A percentile compares a stretch with the other conserved stretches of the same genome.
Evolutionary conservation across 148 eudicot species (phyloP).

Genomic region (Diospyros kaki): DNA sequence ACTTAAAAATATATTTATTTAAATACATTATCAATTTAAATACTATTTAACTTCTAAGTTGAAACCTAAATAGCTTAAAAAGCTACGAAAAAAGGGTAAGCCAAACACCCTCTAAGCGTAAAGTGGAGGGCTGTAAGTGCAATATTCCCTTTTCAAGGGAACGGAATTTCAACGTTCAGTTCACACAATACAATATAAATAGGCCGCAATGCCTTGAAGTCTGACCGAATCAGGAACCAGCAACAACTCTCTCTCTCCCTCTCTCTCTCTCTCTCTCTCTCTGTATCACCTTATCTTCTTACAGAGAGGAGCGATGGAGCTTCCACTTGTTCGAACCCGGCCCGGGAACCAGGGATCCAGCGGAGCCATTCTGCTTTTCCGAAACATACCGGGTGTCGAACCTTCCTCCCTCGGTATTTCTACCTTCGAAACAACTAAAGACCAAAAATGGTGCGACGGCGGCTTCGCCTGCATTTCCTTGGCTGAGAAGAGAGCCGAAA

Average conservation of each 20-base stretch:
- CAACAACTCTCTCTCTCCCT: not conserved
- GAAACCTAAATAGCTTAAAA: too few relatives aligned
- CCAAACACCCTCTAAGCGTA: too few relatives aligned
- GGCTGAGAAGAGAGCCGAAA: conserved; percentile 30
- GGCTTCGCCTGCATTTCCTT: conserved; percentile 48
- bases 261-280: not conserved
- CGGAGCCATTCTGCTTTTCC: conserved; percentile 22
- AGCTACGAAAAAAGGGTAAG: too few relatives aligned
- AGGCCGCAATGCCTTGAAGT: not conserved
- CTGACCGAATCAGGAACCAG: not conserved
- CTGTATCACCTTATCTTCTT: not conserved
- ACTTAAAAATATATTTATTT: too few relatives aligned
- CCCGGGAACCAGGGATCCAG: conserved; percentile 8
- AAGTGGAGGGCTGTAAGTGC: too few relatives aligned
- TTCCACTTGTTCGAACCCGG: not conserved
- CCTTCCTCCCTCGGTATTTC: conserved; percentile 12
- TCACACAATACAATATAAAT: too few relatives aligned
- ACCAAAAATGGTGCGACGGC: conserved; percentile 15
- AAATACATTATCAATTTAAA: too few relatives aligned
- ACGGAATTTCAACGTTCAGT: too few relatives aligned
- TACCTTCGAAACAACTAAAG: conserved; percentile 14
- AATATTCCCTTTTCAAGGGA: too few relatives aligned
- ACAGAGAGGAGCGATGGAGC: conserved; percentile 4
- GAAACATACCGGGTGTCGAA: conserved; percentile 43
- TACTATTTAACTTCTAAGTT: too few relatives aligned